Evolutionary conservation across 768 basidiomycete genomes (phyloP).

Genomic region (Plicaturopsis crispa): DNA sequence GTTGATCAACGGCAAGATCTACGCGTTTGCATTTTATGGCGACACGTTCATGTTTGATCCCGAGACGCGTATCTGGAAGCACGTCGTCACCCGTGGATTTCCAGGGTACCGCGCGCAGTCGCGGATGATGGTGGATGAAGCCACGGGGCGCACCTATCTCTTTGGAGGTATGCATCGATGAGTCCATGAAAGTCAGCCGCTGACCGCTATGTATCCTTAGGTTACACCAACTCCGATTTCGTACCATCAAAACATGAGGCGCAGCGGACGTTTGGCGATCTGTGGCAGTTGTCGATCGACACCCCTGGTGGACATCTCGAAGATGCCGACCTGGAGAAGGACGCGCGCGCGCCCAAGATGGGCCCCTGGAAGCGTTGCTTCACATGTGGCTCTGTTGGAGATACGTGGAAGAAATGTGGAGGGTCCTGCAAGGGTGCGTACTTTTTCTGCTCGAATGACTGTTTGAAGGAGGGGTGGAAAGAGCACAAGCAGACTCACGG

Average conservation of each 20-base stretch:
- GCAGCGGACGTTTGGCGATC: conserved; percentile 24
- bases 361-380: conserved; percentile 36
- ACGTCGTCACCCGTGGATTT: conserved; percentile 31
- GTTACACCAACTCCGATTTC: conserved; percentile 30
- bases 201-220: too few relatives aligned
- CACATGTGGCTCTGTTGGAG: conserved; percentile 27
- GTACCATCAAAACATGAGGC: conserved; percentile 21
- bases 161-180: too few relatives aligned
- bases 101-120: conserved; percentile 32
- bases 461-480: conserved; percentile 11
- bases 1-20: neutral
- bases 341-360: conserved; percentile 24
- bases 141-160: conserved; percentile 26
- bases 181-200: too few relatives aligned
- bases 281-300: conserved; percentile 32
- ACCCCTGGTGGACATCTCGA: conserved; percentile 27
- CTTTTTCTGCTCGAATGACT: conserved; percentile 21
- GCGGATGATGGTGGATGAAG: conserved; percentile 23
- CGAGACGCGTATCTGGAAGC: conserved; percentile 20
- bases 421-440: conserved; percentile 19
- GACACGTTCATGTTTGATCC: conserved; percentile 30
- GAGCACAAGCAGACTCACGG: too few relatives aligned
- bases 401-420: conserved; percentile 31
- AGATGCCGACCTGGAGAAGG: conserved; percentile 28
- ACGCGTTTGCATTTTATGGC: conserved; percentile 30